These are phyloP conservation scores for Rhodotorula sp. DNA, from an alignment of 1,284 basidiomycete species.

Conservation along the genomic window DNA sequence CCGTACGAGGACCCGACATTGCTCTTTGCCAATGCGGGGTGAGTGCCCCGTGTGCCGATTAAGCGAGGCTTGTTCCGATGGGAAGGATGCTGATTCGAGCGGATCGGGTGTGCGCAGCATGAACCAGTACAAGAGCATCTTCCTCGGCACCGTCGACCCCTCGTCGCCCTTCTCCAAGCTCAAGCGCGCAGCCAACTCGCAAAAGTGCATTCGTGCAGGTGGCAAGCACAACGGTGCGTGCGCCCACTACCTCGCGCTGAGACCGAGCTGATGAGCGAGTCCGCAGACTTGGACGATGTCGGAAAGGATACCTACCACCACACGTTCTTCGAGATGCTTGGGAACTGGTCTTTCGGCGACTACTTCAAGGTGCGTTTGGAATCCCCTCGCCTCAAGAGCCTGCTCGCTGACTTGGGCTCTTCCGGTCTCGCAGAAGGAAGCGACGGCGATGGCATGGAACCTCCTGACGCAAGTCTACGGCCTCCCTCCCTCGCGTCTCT, in stretches of 20 bases:
- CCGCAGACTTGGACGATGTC: conserved; percentile 89
- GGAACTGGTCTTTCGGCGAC: conserved; percentile 99
- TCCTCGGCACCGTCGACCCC: conserved; percentile 93
- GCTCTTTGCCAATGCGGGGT: conserved; percentile 88
- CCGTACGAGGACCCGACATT: conserved; percentile 88
- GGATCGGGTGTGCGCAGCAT: conserved; percentile 55
- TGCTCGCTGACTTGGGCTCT: not conserved
- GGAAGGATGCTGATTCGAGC: too few relatives aligned
- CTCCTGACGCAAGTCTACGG: conserved; percentile 85
- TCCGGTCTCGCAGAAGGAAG: conserved; percentile 67
- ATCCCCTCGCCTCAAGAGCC: not conserved
- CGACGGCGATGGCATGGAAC: conserved; percentile 89
- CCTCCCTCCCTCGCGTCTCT: conserved; percentile 84
- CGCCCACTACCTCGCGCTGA: too few relatives aligned
- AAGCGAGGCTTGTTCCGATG: too few relatives aligned
- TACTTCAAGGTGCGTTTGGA: conserved; percentile 85
- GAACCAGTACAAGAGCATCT: conserved; percentile 96
- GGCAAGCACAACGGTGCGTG: conserved; percentile 91
- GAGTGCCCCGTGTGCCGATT: conserved; percentile 18
- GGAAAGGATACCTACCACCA: conserved; percentile 79
- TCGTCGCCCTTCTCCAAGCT: conserved; percentile 82
- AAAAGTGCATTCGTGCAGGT: conserved; percentile 97
- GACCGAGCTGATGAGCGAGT: not conserved
- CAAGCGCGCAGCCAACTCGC: conserved; percentile 89
- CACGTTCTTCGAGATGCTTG: conserved; percentile 99